Conservation (phyloP, 164 flowering plant genomes). For the Amborella trichopoda region DNA sequence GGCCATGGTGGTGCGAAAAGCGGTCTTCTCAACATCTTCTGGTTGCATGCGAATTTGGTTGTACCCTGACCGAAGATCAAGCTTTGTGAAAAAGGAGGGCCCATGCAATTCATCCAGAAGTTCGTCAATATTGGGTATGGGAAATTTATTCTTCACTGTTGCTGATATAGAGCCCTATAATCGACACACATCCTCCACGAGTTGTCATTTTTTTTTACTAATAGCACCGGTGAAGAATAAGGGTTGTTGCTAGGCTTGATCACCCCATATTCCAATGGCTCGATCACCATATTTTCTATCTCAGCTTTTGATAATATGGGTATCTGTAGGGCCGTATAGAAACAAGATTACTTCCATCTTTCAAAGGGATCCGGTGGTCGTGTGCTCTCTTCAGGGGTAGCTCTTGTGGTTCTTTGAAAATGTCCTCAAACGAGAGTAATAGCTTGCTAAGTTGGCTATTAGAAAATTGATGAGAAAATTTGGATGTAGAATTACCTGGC, state of each 20-base stretch:
- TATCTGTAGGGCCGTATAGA: constrained; percentile 4
- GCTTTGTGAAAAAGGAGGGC: not conserved
- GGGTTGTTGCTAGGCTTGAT: not conserved
- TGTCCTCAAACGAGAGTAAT: too few relatives aligned
- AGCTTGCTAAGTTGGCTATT: too few relatives aligned
- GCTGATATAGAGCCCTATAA: not conserved
- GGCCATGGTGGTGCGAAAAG: constrained; percentile 1
- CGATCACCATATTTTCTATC: not conserved
- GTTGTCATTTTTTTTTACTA: not conserved
- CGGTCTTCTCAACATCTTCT: not conserved
- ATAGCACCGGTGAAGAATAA: not conserved
- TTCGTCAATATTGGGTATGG: constrained; percentile 2
- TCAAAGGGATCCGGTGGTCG: not conserved
- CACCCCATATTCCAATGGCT: not conserved
- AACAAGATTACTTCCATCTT: not conserved
- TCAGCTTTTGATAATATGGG: not conserved
- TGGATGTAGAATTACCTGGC: too few relatives aligned
- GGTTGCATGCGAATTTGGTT: not conserved
- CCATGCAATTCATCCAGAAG: constrained; percentile 1
- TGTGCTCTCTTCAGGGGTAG: not conserved
- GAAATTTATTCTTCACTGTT: constrained; percentile 2
- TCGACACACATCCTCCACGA: not conserved
- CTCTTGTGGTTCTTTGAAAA: not conserved
- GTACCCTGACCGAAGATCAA: not conserved
- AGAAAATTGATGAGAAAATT: too few relatives aligned